Evolutionary conservation across 2,329 filamentous ascomycete genomes (phyloP).

Genomic region (Penicillium freii): DNA sequence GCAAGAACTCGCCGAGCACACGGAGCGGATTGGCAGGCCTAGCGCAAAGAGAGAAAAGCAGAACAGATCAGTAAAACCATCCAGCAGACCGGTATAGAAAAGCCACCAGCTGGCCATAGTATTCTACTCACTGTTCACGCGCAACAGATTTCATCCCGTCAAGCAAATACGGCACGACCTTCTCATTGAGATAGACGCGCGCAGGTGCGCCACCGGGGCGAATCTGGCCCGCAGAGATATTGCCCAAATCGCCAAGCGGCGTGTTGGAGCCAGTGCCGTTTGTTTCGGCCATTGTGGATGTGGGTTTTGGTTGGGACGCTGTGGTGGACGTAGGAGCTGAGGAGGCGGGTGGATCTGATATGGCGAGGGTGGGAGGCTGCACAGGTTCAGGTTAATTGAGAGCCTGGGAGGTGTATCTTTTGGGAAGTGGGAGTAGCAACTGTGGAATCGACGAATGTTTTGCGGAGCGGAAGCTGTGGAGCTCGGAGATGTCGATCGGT

Average conservation of each 20-base stretch:
- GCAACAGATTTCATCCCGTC: constrained; percentile 74
- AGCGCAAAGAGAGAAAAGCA: not conserved
- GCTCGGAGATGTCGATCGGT: constrained; percentile 1
- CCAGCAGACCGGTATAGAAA: not conserved
- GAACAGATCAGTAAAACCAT: not conserved
- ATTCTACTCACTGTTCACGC: constrained; percentile 63
- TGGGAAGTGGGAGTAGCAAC: not conserved
- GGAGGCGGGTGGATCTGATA: not conserved
- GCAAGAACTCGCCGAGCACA: constrained; percentile 67
- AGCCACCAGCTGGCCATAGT: not conserved
- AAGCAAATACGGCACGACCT: constrained; percentile 65
- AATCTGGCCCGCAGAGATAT: constrained; percentile 54
- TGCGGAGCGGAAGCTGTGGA: constrained; percentile 10
- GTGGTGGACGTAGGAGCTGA: not conserved
- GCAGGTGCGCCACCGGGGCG: constrained; percentile 66
- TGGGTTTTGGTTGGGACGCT: not conserved
- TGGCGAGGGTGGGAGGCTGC: not conserved
- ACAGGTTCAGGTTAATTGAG: not conserved
- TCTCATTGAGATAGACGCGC: constrained; percentile 69
- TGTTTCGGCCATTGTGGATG: constrained; percentile 23
- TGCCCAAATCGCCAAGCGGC: constrained; percentile 37
- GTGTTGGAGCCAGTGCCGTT: constrained; percentile 26
- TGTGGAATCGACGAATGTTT: not conserved
- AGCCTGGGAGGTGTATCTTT: not conserved
- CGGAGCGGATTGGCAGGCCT: constrained; percentile 68